phyloP scores from a whole-genome alignment of 1,284 basidiomycete species.

The Austroboletus olivaceoglutinosus region DNA sequence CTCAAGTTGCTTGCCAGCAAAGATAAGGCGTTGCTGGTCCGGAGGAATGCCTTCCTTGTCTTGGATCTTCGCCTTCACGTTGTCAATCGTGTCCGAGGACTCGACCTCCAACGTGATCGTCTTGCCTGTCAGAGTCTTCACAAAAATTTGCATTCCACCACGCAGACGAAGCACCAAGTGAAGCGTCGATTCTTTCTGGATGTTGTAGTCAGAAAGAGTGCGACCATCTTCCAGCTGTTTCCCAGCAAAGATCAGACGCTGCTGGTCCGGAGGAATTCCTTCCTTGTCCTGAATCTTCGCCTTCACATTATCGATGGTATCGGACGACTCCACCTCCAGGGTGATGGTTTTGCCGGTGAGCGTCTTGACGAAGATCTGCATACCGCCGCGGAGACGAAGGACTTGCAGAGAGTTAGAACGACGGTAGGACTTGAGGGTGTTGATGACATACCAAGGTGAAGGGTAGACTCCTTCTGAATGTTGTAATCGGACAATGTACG shows the following conservation, averaged over 20 bases:
- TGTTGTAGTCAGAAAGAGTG: conserved; percentile 78
- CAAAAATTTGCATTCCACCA: conserved; percentile 66
- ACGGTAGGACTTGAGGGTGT: not conserved
- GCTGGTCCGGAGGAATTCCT: conserved; percentile 82
- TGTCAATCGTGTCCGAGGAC: conserved; percentile 74
- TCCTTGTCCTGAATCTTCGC: conserved; percentile 85
- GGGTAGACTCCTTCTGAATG: conserved; percentile 72
- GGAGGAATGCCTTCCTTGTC: conserved; percentile 75
- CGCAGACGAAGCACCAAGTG: conserved; percentile 54
- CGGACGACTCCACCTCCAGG: conserved; percentile 84
- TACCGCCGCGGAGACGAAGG: conserved; percentile 66
- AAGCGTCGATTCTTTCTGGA: conserved; percentile 68
- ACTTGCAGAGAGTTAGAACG: conserved; percentile 34
- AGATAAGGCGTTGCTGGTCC: conserved; percentile 75
- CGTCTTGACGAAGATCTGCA: conserved; percentile 76
- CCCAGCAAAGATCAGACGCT: conserved; percentile 81
- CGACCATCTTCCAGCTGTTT: conserved; percentile 79
- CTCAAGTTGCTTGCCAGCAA: conserved; percentile 75
- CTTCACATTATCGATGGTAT: conserved; percentile 89
- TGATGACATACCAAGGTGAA: conserved; percentile 48
- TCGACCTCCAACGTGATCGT: conserved; percentile 80
- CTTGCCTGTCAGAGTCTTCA: conserved; percentile 74
- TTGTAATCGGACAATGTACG: conserved; percentile 83
- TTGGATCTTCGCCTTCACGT: conserved; percentile 72
- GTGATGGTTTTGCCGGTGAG: conserved; percentile 87